These are phyloP conservation scores for Podaxis rugospora DNA, from an alignment of 768 basidiomycete species.

Conservation along the genomic window DNA sequence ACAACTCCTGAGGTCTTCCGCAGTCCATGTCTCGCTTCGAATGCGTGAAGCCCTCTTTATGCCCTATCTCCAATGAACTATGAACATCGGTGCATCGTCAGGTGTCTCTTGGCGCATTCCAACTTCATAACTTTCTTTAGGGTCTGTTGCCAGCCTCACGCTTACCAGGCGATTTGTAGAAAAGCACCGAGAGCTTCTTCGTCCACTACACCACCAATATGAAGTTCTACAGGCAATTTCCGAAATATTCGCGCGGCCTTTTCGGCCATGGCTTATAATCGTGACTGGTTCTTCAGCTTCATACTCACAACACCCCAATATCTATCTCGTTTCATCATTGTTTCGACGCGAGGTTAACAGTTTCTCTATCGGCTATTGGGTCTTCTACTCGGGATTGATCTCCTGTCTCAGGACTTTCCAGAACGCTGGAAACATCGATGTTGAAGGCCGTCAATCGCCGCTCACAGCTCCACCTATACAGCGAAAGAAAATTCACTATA, in stretches of 20 bases:
- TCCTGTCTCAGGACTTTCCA: background rate
- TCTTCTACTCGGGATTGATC: background rate
- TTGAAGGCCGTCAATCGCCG: too few relatives aligned
- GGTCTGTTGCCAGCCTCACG: background rate
- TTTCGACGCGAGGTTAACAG: too few relatives aligned
- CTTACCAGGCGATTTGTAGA: background rate
- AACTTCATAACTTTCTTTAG: too few relatives aligned
- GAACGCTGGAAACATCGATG: too few relatives aligned
- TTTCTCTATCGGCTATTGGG: too few relatives aligned
- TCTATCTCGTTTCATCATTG: too few relatives aligned
- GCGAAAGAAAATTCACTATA: background rate
- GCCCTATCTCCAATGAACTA: too few relatives aligned
- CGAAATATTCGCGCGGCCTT: background rate
- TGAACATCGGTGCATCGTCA: too few relatives aligned
- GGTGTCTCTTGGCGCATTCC: too few relatives aligned
- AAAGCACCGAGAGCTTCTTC: background rate
- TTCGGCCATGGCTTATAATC: background rate
- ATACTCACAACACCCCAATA: background rate
- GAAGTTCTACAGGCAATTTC: background rate
- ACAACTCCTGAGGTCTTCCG: background rate
- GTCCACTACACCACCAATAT: background rate
- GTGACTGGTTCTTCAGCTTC: background rate
- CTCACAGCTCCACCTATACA: background rate
- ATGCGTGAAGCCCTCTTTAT: background rate
- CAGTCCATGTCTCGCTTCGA: background rate